These are phyloP conservation scores for Nicotiana noctiflora DNA, from an alignment of 257 asterid species.

Conservation along the genomic window DNA sequence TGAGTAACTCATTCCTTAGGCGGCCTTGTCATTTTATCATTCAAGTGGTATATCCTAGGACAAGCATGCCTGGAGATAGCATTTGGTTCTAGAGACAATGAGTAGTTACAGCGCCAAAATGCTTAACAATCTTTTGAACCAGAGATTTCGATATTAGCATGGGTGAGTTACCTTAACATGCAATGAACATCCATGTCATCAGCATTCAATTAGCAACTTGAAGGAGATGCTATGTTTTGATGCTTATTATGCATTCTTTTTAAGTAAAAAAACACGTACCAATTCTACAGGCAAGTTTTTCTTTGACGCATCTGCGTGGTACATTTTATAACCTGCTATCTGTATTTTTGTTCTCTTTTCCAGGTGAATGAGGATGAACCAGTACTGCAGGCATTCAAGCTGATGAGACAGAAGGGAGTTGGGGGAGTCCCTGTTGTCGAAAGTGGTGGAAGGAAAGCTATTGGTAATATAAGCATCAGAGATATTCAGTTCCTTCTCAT, in stretches of 20 bases:
- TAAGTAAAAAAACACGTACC: not conserved
- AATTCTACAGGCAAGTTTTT: not conserved
- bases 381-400: slow-evolving; percentile 87
- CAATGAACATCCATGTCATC: not conserved
- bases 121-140: not conserved
- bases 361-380: slow-evolving; percentile 90
- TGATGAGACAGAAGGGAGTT: slow-evolving; percentile 83
- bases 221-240: not conserved
- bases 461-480: slow-evolving; percentile 93
- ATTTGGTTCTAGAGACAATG: not conserved
- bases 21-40: not conserved
- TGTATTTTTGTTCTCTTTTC: not conserved
- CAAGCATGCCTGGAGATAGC: not conserved
- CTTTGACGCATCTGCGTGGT: not conserved
- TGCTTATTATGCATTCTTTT: not conserved
- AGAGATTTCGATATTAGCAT: not conserved
- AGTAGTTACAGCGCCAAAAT: not conserved
- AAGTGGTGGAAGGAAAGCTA: slow-evolving; percentile 60
- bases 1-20: not conserved
- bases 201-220: not conserved
- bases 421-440: slow-evolving; percentile 91
- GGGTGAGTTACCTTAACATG: not conserved
- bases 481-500: slow-evolving; percentile 92
- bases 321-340: not conserved
- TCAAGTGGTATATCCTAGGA: not conserved